phyloP scores from a whole-genome alignment of 345 rosid species.

The Syzygium aqueum region DNA sequence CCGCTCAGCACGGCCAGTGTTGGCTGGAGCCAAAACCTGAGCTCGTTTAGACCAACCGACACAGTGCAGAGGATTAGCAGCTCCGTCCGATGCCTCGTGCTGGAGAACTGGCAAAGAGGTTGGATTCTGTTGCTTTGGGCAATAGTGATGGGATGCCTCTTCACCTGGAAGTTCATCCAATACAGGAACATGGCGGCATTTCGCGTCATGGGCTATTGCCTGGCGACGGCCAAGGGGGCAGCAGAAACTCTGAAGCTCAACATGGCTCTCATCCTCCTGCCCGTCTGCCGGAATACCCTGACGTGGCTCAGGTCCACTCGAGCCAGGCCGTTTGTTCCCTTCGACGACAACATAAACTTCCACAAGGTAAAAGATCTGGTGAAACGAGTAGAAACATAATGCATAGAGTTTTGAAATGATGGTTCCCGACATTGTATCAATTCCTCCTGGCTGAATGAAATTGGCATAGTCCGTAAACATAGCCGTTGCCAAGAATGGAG shows the following conservation, averaged over 20 bases:
- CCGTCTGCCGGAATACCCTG: slow-evolving; percentile 87
- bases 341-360: slow-evolving; percentile 83
- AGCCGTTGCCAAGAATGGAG: not conserved
- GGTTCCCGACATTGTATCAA: not conserved
- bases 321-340: slow-evolving; percentile 54
- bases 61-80: slow-evolving; percentile 21
- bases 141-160: slow-evolving; percentile 49
- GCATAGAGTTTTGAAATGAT: not conserved
- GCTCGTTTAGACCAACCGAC: slow-evolving; percentile 29
- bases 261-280: slow-evolving; percentile 92
- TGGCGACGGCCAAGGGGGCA: slow-evolving; percentile 84
- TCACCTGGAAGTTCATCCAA: slow-evolving; percentile 79
- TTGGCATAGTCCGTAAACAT: not conserved
- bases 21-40: slow-evolving; percentile 53
- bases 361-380: slow-evolving; percentile 57
- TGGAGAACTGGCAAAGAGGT: slow-evolving; percentile 80
- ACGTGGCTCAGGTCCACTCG: slow-evolving; percentile 89
- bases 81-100: slow-evolving; percentile 34
- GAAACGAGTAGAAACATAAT: not conserved
- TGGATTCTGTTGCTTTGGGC: slow-evolving; percentile 74
- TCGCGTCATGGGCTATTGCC: slow-evolving; percentile 80
- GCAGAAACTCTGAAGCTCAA: slow-evolving; percentile 97
- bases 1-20: slow-evolving; percentile 73
- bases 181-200: slow-evolving; percentile 67
- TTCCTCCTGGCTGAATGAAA: not conserved